Conservation (phyloP, 129 eudicot genomes). For the carrot (Daucus carota) region DH1_v3.0 NC_030382.2:52065501-52066000, state of each 20-base stretch:
- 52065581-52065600: not conserved
- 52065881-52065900: constrained; percentile 90
- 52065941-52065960: constrained; percentile 56
- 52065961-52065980: constrained; percentile 19
- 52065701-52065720: constrained; percentile 8
- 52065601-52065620: not conserved
- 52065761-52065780: not conserved
- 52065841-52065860: constrained; percentile 92
- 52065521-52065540: not conserved
- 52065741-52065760: not conserved
- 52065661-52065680: constrained; percentile 94
- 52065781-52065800: not conserved
- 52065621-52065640: constrained; percentile 24
- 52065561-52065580: not conserved
- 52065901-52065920: constrained; percentile 63
- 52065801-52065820: constrained; percentile 1
- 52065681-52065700: constrained; percentile 99
- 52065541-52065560: not conserved
- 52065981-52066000: constrained; percentile 6
- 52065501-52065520: not conserved
- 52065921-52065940: constrained; percentile 79
- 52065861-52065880: constrained; percentile 95
- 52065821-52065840: not conserved
- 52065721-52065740: constrained; percentile 2
- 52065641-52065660: constrained; percentile 99